These are phyloP conservation scores for Tubosaeta sp. DNA, from an alignment of 768 basidiomycete genomes.

Conservation along the genomic window DNA sequence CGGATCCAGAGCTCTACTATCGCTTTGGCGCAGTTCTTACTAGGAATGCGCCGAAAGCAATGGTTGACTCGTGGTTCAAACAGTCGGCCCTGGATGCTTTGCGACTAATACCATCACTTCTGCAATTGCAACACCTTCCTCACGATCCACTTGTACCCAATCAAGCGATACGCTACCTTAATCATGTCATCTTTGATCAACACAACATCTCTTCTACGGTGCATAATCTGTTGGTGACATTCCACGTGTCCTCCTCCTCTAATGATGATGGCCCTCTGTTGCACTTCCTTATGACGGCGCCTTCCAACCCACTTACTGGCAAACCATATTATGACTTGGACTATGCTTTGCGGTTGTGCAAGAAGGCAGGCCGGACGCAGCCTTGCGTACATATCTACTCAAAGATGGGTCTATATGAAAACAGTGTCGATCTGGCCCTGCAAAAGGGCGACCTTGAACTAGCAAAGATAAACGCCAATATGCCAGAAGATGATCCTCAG, in stretches of 20 bases:
- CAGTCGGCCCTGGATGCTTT: constrained; percentile 76
- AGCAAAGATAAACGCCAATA: constrained; percentile 92
- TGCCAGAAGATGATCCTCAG: constrained; percentile 84
- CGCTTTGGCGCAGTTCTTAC: constrained; percentile 87
- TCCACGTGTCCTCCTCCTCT: constrained; percentile 59
- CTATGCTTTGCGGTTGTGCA: constrained; percentile 92
- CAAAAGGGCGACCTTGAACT: constrained; percentile 93
- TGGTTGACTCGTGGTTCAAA: constrained; percentile 89
- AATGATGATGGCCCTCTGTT: constrained; percentile 75
- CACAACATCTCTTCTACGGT: constrained; percentile 79
- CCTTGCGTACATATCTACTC: constrained; percentile 96
- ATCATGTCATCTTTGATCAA: constrained; percentile 77
- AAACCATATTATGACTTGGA: constrained; percentile 96
- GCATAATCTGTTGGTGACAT: constrained; percentile 90
- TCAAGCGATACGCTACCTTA: constrained; percentile 88
- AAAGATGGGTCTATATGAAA: constrained; percentile 96
- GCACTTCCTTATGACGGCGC: constrained; percentile 79
- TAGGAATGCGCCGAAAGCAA: constrained; percentile 80
- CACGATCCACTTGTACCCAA: constrained; percentile 72
- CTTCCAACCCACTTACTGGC: constrained; percentile 74
- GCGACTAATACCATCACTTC: constrained; percentile 83
- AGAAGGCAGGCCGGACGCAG: constrained; percentile 71
- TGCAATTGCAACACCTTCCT: constrained; percentile 71
- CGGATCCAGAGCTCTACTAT: constrained; percentile 87
- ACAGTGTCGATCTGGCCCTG: constrained; percentile 90